Evolutionary conservation across 129 eudicot species (phyloP), one percentile per base, ranked within the genome.

Genomic region (Glebionis coronaria): DNA sequence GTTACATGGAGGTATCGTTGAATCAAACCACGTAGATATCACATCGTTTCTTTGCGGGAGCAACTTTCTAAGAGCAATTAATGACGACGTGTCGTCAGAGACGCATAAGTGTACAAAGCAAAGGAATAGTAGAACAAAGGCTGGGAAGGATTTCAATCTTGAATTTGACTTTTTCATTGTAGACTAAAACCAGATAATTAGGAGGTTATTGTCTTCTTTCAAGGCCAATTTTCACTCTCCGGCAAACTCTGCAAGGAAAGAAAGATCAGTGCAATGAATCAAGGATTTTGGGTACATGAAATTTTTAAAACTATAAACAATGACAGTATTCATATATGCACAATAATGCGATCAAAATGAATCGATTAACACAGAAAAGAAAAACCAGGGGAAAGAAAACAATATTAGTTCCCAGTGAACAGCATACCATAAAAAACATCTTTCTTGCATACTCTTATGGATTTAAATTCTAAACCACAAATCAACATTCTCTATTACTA

Each of bases 21-120:
- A 53, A 76, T 71, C 76, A 68, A 85, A 80, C 98, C 98, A 91
- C 14, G 81, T 78, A 2, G 94, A 84, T 52, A 78, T 54, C 55
- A 67, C 61, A 28, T 78, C 79, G 78, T 67, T 71, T 71, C 68
- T 78, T 49, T 69, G 77, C 20, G 68, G 65, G 35, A 88, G 65
- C 42, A 76, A 73, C 7, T 77, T 72, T 80, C 84, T 76, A 15
- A 91, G 81, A 52, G 78, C 63, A 29, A 76, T 68, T 46, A 91
- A 28, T 21, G 84, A 69, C 16, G 80, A 55, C 16, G 84, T 70
- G 56, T 87, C 86, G 35, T 38, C 50, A 12, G 74, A 56, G 63
- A 75, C 71, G 50, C 74, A 68, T 76, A 66, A 47, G 74, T 53
- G 53, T 15, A 70, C 44, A 56, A 60, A 46, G 67, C 71, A 73